phyloP scores from a whole-genome alignment of 225 moss, liverwort and hornwort species.

The Physcomitrellopsis africana region DNA sequence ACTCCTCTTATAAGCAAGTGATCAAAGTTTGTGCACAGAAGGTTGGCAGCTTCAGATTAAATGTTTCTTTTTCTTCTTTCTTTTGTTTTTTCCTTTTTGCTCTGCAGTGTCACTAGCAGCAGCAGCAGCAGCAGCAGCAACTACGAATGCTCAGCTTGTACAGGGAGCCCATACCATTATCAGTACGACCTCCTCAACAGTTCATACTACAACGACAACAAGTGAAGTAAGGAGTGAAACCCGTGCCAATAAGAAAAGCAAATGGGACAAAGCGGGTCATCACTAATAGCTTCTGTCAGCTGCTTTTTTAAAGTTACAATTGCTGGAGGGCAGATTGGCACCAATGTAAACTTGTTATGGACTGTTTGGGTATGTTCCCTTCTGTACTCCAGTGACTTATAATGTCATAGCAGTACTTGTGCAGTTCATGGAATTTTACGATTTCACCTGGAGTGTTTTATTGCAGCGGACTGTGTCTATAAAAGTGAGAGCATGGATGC shows the following conservation, averaged over 20 bases:
- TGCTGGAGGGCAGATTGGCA: slow-evolving; percentile 36
- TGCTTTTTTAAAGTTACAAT: slow-evolving; percentile 31
- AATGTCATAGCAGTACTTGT: slow-evolving; percentile 30
- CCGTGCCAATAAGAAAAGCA: slow-evolving; percentile 66
- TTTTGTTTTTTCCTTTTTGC: background rate
- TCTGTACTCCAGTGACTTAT: slow-evolving; percentile 31
- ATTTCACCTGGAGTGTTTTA: slow-evolving; percentile 13
- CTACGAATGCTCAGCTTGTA: slow-evolving; percentile 48
- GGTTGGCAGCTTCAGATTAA: background rate
- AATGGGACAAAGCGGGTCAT: slow-evolving; percentile 70
- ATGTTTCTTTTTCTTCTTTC: background rate
- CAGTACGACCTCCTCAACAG: slow-evolving; percentile 46
- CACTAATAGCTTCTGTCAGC: slow-evolving; percentile 37
- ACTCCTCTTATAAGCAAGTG: background rate
- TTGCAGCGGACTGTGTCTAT: slow-evolving; percentile 25
- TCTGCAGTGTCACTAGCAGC: slow-evolving; percentile 41
- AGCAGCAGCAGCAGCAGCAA: slow-evolving; percentile 44
- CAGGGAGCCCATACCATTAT: slow-evolving; percentile 45
- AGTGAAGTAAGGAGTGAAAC: slow-evolving; percentile 61
- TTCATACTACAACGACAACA: slow-evolving; percentile 50
- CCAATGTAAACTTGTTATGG: slow-evolving; percentile 26
- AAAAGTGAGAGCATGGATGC: slow-evolving; percentile 11
- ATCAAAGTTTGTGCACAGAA: slow-evolving; percentile 7
- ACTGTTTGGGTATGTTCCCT: slow-evolving; percentile 41
- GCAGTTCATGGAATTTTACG: slow-evolving; percentile 20